A percentile compares a stretch with the other conserved stretches of the same genome.
Evolutionary conservation across 2,329 filamentous ascomycete species (phyloP).

Genomic region (Neurospora sp.): DNA sequence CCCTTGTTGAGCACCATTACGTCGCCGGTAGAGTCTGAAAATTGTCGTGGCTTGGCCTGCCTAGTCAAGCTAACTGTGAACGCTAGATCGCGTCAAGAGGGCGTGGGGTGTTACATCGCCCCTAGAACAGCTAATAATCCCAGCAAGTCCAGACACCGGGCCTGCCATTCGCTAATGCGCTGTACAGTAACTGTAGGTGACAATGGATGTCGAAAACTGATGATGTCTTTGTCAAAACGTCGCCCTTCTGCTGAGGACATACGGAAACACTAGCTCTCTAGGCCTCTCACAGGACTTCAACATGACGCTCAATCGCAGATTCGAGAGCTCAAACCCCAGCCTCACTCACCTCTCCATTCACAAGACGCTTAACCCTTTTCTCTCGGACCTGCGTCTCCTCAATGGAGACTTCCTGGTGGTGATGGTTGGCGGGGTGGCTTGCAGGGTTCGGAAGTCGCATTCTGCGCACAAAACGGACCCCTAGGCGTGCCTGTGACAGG

Average conservation of each 20-base stretch:
- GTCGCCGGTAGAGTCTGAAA: neutral
- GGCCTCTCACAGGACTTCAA: neutral
- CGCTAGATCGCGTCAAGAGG: neutral
- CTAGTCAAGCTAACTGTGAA: neutral
- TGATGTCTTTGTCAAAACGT: neutral
- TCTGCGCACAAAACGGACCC: neutral
- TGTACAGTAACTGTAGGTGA: neutral
- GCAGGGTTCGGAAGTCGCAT: neutral
- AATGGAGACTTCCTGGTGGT: conserved; percentile 14
- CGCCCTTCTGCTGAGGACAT: neutral
- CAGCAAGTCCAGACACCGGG: neutral
- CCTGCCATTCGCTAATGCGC: neutral
- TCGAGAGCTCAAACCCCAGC: conserved; percentile 8
- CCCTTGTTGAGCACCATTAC: neutral
- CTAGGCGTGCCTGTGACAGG: neutral
- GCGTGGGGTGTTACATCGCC: neutral
- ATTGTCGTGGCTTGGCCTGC: neutral
- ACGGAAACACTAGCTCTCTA: neutral
- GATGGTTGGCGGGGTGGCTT: conserved; percentile 1
- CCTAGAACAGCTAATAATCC: neutral
- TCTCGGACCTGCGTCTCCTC: conserved; percentile 32
- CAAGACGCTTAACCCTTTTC: conserved; percentile 27
- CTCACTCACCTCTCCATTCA: conserved; percentile 13
- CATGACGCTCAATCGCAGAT: neutral
- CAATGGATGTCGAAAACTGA: neutral